These are phyloP conservation scores for Ophidiomyces ophidiicola DNA, from an alignment of 2,329 filamentous ascomycete genomes.

Conservation along the genomic window DNA sequence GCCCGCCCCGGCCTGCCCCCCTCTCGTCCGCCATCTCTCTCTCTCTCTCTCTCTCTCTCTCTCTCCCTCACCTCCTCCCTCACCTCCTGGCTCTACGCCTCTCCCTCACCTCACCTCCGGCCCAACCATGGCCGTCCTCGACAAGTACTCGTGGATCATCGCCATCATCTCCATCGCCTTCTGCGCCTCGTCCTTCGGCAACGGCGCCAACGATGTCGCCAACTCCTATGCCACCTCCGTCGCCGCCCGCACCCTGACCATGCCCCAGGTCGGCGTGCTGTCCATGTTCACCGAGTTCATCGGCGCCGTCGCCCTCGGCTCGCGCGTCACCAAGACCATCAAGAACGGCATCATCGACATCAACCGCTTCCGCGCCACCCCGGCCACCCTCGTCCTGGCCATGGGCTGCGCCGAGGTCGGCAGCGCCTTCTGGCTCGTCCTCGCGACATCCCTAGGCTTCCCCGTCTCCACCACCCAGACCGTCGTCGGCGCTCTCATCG, in stretches of 20 bases:
- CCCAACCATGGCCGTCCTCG: slow-evolving; percentile 15
- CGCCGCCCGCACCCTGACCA: slow-evolving; percentile 41
- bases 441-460: slow-evolving; percentile 27
- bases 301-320: slow-evolving; percentile 42
- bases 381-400: slow-evolving; percentile 29
- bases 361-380: slow-evolving; percentile 26
- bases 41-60: too few relatives aligned
- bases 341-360: slow-evolving; percentile 35
- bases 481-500: slow-evolving; percentile 29
- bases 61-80: not conserved
- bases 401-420: slow-evolving; percentile 30
- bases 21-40: too few relatives aligned
- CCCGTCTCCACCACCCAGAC: slow-evolving; percentile 35
- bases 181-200: slow-evolving; percentile 27
- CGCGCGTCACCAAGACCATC: slow-evolving; percentile 35
- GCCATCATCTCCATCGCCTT: slow-evolving; percentile 31
- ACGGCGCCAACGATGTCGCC: slow-evolving; percentile 41
- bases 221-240: slow-evolving; percentile 45
- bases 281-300: slow-evolving; percentile 41
- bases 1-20: too few relatives aligned
- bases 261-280: slow-evolving; percentile 41
- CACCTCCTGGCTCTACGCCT: not conserved
- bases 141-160: slow-evolving; percentile 31
- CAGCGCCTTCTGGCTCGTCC: slow-evolving; percentile 28
- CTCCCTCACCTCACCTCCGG: not conserved